Conservation (phyloP, 768 basidiomycete genomes). For the Chiua virens region DNA sequence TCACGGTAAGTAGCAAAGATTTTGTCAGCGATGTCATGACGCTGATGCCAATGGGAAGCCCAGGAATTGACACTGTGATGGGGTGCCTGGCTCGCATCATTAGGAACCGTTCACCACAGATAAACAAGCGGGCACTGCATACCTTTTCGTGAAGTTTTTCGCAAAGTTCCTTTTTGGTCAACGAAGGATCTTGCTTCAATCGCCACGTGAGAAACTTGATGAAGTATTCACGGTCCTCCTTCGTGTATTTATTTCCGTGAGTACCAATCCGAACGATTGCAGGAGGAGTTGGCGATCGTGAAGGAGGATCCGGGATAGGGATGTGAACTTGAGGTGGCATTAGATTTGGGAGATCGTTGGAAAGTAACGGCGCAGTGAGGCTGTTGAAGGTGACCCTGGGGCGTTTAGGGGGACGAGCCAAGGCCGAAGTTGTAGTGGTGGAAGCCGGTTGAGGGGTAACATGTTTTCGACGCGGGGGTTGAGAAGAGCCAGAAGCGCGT, state of each 20-base stretch:
- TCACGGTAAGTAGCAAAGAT: constrained; percentile 44
- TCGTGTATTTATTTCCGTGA: constrained; percentile 62
- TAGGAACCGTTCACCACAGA: not conserved
- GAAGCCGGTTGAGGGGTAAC: constrained; percentile 11
- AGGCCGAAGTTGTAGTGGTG: constrained; percentile 19
- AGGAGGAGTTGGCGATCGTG: constrained; percentile 70
- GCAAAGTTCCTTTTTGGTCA: constrained; percentile 56
- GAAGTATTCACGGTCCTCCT: constrained; percentile 66
- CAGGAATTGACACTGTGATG: constrained; percentile 65
- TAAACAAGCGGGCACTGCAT: constrained; percentile 2
- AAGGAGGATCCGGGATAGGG: constrained; percentile 60
- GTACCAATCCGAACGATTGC: constrained; percentile 43
- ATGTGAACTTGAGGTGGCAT: constrained; percentile 63
- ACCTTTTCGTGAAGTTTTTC: constrained; percentile 57
- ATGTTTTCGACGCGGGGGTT: constrained; percentile 26
- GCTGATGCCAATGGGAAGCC: constrained; percentile 65
- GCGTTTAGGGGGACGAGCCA: constrained; percentile 31
- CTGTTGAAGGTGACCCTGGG: constrained; percentile 55
- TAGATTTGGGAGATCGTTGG: constrained; percentile 42
- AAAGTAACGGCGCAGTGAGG: constrained; percentile 44
- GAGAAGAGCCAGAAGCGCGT: constrained; percentile 23
- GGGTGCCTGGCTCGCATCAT: constrained; percentile 48
- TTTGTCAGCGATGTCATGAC: constrained; percentile 67
- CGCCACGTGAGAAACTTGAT: constrained; percentile 65
- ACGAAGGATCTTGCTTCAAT: constrained; percentile 49